Evolutionary conservation across 1,139 yeast species (phyloP).

Genomic region (Candida sp.): DNA sequence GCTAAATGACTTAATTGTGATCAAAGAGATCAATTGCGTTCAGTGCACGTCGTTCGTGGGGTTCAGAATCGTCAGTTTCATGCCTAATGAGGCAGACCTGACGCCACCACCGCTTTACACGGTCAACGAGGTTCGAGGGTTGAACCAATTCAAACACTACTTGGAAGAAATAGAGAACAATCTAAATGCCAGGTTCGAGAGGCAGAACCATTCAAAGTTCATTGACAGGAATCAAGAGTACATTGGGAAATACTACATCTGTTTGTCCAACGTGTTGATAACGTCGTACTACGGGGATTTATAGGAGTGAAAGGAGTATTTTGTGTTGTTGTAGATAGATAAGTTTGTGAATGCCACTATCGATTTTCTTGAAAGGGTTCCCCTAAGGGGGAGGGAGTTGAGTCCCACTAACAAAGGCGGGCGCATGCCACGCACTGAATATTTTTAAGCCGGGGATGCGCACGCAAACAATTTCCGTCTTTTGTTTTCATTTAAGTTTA

Average conservation of each 20-base stretch:
- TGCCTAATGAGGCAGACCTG: conserved; percentile 1
- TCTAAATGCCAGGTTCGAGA: conserved; percentile 10
- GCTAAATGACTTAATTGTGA: conserved; percentile 11
- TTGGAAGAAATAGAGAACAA: conserved; percentile 17
- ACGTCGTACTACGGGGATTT: neutral
- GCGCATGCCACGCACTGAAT: no score
- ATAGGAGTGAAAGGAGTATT: neutral
- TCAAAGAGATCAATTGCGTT: conserved; percentile 17
- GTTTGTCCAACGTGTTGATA: conserved; percentile 5
- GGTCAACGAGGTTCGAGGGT: conserved; percentile 4
- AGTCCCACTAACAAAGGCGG: no score
- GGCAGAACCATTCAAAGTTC: conserved; percentile 4
- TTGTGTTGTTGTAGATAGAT: neutral
- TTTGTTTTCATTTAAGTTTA: conserved; percentile 1
- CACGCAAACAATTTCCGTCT: neutral
- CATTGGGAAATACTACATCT: conserved; percentile 9
- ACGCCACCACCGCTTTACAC: neutral
- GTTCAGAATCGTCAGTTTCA: conserved; percentile 16
- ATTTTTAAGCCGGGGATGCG: neutral
- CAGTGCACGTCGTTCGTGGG: conserved; percentile 20
- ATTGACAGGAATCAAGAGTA: conserved; percentile 7
- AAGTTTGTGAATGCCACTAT: no score
- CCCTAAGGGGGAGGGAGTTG: no score
- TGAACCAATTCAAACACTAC: conserved; percentile 14
- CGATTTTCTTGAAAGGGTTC: no score